Percentiles rank a stretch among this genome's conserved stretches.
These are phyloP conservation scores for Lactarius sanguifluus DNA, from an alignment of 768 basidiomycete genomes.

Conservation along the genomic window DNA sequence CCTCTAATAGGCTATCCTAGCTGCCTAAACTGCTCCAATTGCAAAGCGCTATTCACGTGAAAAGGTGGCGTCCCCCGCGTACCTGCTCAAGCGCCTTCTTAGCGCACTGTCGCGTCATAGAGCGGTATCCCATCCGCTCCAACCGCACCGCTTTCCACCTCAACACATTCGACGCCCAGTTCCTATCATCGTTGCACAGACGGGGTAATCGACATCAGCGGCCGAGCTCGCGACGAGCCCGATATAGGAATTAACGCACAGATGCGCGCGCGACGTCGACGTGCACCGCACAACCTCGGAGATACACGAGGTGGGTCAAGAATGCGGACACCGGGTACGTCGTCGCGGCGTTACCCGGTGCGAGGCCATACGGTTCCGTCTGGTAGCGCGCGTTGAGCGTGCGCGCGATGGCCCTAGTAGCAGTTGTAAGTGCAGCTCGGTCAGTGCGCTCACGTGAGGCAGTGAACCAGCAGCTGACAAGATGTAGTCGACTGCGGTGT, in stretches of 20 bases:
- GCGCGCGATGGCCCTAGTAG: constrained; percentile 58
- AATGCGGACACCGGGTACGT: constrained; percentile 77
- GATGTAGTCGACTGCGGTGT: constrained; percentile 83
- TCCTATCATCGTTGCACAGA: constrained; percentile 37
- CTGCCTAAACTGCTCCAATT: no score
- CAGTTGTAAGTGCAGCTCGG: neutral
- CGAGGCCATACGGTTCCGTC: constrained; percentile 52
- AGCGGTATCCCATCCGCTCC: constrained; percentile 36
- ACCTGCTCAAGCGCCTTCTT: constrained; percentile 41
- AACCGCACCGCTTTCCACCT: constrained; percentile 40
- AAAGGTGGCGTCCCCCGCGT: neutral
- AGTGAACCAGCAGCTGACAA: constrained; percentile 43
- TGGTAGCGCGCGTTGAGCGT: constrained; percentile 68
- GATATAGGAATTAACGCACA: constrained; percentile 44
- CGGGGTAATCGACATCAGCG: neutral
- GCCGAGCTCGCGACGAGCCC: neutral
- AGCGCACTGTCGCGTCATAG: constrained; percentile 51
- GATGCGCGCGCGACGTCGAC: constrained; percentile 63
- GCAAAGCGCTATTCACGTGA: no score
- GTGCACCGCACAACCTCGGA: constrained; percentile 58
- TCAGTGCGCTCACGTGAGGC: constrained; percentile 25
- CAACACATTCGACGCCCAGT: constrained; percentile 60
- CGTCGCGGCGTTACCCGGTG: constrained; percentile 48
- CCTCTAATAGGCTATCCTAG: no score
- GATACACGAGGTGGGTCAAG: constrained; percentile 81